These are phyloP conservation scores for Diplotaxis tenuifolia DNA, from an alignment of 345 rosid species.

Conservation along the genomic window DNA sequence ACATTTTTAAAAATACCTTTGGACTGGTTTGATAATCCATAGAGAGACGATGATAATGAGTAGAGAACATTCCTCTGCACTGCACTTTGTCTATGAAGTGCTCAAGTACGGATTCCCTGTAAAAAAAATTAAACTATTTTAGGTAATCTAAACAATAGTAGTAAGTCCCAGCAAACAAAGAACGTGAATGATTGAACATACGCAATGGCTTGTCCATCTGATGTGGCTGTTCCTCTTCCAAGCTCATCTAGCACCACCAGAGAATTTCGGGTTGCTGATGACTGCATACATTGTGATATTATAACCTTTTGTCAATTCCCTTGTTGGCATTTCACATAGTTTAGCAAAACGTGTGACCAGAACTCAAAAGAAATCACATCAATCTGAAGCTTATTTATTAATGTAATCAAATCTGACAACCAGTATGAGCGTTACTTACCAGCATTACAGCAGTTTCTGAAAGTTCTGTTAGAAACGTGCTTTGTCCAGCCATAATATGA, in stretches of 20 bases:
- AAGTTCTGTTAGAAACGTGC: constrained; percentile 94
- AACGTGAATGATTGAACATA: constrained; percentile 35
- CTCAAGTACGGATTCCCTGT: constrained; percentile 88
- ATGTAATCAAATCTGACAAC: constrained; percentile 12
- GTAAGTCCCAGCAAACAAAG: background rate
- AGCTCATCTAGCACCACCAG: constrained; percentile 94
- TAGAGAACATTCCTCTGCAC: constrained; percentile 93
- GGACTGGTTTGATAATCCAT: constrained; percentile 64
- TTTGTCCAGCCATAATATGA: constrained; percentile 91
- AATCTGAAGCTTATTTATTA: constrained; percentile 1
- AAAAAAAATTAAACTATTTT: background rate
- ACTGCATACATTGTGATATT: constrained; percentile 43
- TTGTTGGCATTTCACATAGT: background rate
- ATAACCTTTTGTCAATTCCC: background rate
- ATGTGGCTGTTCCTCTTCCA: constrained; percentile 95
- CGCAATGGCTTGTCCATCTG: constrained; percentile 99
- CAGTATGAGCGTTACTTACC: constrained; percentile 45
- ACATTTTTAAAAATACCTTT: constrained; percentile 33
- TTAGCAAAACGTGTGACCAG: constrained; percentile 2
- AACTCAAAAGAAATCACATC: background rate
- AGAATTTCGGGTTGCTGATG: constrained; percentile 74
- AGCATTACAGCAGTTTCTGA: constrained; percentile 95
- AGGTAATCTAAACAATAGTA: background rate
- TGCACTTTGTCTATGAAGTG: constrained; percentile 74
- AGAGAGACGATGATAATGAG: constrained; percentile 91